phyloP scores from a whole-genome alignment of 805 yeast species.

The Yarrowia hollandica region DNA sequence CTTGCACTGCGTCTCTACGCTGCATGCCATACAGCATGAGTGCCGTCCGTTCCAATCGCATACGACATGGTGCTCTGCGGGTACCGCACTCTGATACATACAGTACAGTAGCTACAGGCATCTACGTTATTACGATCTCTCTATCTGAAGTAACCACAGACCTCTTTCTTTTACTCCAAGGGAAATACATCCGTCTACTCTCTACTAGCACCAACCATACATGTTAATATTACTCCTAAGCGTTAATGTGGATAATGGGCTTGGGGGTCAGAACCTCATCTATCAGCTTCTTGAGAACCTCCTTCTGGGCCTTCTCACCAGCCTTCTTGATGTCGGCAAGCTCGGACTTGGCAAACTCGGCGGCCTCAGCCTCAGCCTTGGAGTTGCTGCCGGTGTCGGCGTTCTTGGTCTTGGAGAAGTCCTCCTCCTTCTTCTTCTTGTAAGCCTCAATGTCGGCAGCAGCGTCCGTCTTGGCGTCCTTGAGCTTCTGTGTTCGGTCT shows the following conservation, averaged over 20 bases:
- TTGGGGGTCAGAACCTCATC: slow-evolving; percentile 77
- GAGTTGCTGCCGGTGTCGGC: slow-evolving; percentile 73
- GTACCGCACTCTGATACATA: too few species aligned
- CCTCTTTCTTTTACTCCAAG: too few species aligned
- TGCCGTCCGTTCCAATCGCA: too few species aligned
- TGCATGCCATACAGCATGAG: too few species aligned
- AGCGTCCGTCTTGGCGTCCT: slow-evolving; percentile 94
- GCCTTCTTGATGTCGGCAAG: slow-evolving; percentile 65
- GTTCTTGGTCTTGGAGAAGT: slow-evolving; percentile 69
- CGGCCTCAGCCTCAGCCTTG: slow-evolving; percentile 77
- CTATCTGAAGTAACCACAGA: too few species aligned
- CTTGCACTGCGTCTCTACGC: too few species aligned
- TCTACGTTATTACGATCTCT: too few species aligned
- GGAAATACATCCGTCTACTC: too few species aligned
- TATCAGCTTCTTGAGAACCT: slow-evolving; percentile 73
- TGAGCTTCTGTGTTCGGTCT: slow-evolving; percentile 81
- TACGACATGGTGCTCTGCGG: too few species aligned
- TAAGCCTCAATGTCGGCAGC: slow-evolving; percentile 83
- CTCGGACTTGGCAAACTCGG: slow-evolving; percentile 66
- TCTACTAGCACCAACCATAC: not conserved
- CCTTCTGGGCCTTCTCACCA: slow-evolving; percentile 60
- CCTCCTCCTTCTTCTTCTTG: slow-evolving; percentile 78
- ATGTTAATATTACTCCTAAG: slow-evolving; percentile 40
- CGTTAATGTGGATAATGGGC: slow-evolving; percentile 82
- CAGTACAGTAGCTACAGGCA: too few species aligned